Base-by-base conservation (phyloP, 2,329 filamentous ascomycete species). In the Harringtonia lauricola region DNA sequence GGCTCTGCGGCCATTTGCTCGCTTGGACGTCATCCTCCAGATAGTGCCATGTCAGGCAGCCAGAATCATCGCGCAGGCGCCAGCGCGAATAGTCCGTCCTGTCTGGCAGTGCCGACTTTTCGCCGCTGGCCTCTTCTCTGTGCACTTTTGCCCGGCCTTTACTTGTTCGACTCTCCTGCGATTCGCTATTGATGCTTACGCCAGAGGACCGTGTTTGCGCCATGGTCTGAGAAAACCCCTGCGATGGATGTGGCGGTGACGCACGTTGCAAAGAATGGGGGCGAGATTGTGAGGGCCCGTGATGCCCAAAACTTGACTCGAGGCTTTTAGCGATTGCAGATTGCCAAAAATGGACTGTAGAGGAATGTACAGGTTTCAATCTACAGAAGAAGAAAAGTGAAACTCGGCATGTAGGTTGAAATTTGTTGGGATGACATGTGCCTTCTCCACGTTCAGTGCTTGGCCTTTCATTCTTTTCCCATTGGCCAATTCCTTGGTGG, bases 31-130 rank as follows among this genome's bases (percentile, higher is more conserved):
- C 73, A 43, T 92, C 82, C 10, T 77, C 76, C 3, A 98, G 68
- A 58, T 96, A 98, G 56, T 92, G 85, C 92, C 92, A 98, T 41
- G 86, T 95, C 55, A 95, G 88, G 44, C 85, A 74, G 39, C 92
- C 90, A 41, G 77, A 74, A 47, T 94, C 86, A 56, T 94, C 83
- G 48, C 79, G 74, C 59, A 96, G 65, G 49, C 92, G 77, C 92
- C 92, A 98, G 62, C 84, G 73, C 8, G 78, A 74, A 51, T 77
- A 76, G 62, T 98, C 90, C 5, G 88, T 95, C 57, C 74, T 78
- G 33, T 70, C 50, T 1, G 43, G 47, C 26, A 54, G 44, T 18
- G 8, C 37, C 7, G 37, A 24, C 21, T 36, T 43, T 17, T 49
- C 43, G 9, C 15, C 33, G 14, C 15, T 18, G 24, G 10, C 8